Conservation (phyloP, 305 asterid species). For the Nicotiana rustica region DNA sequence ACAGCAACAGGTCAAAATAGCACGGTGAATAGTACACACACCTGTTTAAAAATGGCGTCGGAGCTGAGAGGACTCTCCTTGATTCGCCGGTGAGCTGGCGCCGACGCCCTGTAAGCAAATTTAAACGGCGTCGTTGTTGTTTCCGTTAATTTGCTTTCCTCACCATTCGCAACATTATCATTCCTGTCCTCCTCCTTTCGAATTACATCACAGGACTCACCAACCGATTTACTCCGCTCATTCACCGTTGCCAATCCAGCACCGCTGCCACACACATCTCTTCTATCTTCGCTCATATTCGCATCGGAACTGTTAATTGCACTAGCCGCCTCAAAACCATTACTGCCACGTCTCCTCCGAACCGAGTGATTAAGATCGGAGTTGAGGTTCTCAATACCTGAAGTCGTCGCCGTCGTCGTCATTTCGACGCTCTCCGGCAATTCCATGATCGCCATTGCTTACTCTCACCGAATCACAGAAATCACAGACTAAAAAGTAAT, state of each 20-base stretch:
- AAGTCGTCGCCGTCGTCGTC: background rate
- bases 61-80: slow-evolving; percentile 99
- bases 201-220: background rate
- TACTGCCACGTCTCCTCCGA: slow-evolving; percentile 24
- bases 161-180: slow-evolving; percentile 46
- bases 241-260: slow-evolving; percentile 35
- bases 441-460: slow-evolving; percentile 17
- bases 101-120: slow-evolving; percentile 75
- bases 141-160: slow-evolving; percentile 44
- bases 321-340: background rate
- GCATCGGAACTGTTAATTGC: slow-evolving; percentile 27
- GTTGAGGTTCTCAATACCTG: background rate
- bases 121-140: slow-evolving; percentile 42
- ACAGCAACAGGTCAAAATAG: background rate
- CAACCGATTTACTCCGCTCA: slow-evolving; percentile 30
- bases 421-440: background rate
- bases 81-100: slow-evolving; percentile 80
- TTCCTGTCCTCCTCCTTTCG: slow-evolving; percentile 44
- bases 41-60: slow-evolving; percentile 93
- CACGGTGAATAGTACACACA: slow-evolving; percentile 32
- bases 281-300: slow-evolving; percentile 3
- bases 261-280: slow-evolving; percentile 43
- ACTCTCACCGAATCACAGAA: background rate
- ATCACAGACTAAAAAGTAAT: no score
- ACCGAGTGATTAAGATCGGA: background rate